A percentile compares a stretch with the other conserved stretches of the same genome.
phyloP scores from a whole-genome alignment of 208 protist species.

The Angomonas deanei region DNA sequence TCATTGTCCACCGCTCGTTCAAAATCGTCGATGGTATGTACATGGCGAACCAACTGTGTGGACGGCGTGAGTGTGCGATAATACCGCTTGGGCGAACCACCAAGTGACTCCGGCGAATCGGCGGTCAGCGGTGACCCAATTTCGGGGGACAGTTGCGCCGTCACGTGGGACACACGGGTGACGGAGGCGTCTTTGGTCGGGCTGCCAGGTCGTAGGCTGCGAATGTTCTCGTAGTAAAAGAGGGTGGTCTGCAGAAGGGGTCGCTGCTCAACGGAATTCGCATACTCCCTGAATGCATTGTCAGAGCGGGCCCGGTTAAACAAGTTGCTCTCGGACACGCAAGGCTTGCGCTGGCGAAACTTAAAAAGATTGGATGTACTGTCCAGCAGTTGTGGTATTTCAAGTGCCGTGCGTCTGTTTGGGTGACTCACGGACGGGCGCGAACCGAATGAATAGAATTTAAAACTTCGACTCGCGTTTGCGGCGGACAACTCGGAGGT shows the following conservation, averaged over 20 bases:
- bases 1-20: slow-evolving; percentile 76
- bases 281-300: slow-evolving; percentile 13
- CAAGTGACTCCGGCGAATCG: slow-evolving; percentile 10
- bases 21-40: slow-evolving; percentile 61
- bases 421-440: background rate
- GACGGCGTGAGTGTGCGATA: slow-evolving; percentile 42
- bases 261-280: slow-evolving; percentile 27
- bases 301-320: slow-evolving; percentile 14
- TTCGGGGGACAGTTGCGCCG: too few species aligned
- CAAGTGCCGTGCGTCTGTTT: background rate
- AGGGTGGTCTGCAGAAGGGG: slow-evolving; percentile 64
- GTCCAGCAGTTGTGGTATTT: background rate
- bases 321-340: background rate
- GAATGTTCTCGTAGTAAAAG: slow-evolving; percentile 33
- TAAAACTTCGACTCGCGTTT: background rate
- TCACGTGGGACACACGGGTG: too few species aligned
- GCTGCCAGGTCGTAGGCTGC: slow-evolving; percentile 1
- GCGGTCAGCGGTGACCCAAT: slow-evolving; percentile 6
- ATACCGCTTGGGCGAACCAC: slow-evolving; percentile 8
- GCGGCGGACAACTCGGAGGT: background rate
- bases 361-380: background rate
- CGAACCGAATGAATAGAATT: background rate
- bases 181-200: background rate
- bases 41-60: slow-evolving; percentile 37
- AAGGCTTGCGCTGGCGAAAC: background rate